Base-by-base conservation (phyloP, 2,329 filamentous ascomycete genomes). In the Penicillium sp. region DNA sequence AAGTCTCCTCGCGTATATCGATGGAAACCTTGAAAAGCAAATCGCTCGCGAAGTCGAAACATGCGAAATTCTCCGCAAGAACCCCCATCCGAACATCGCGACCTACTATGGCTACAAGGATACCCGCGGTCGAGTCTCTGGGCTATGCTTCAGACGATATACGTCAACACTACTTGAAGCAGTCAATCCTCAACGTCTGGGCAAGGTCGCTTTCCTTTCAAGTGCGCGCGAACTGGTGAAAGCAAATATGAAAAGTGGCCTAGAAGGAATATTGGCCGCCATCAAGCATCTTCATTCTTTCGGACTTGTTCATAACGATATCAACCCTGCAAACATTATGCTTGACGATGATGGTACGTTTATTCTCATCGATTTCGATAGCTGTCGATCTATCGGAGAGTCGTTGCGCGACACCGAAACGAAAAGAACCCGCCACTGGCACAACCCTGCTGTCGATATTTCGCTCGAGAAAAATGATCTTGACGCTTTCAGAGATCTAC, bases 251-350 rank as follows among this genome's bases (percentile, higher is more conserved):
- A 52, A 44, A 54, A 46, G 14, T 39, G 3, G 51, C 7, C 29
- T 63, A 28, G 38, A 55, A 12, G 59, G 58, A 18, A 41, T 67
- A 49, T n/a, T 55, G 31, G 52, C 41, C n/a, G 60, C 51, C 11
- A 62, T 68, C n/a, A 46, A 58, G 39, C 58, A 68, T 55, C 53
- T 69, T 10, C 61, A 67, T 33, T 59, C 53, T 14, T 52, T 67
- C 29, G 53, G 58, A 11, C 36, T 65, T 41, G 57, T 64, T 12
- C 60, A 68, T 52, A 64, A 65, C 35, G 60, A 69, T 39, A 56
- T 69, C 18, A 68, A 61, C 18, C 63, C 62, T 14, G 44, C 45
- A n/a, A 68, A 64, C 38, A 63, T 69, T 28, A 64, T 67, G 59
- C 43, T 67, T 22, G 56, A 59, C 16, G 50, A 63, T 11, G 56